Evolutionary conservation across 2,329 filamentous ascomycete genomes (phyloP), one percentile per base, ranked within the genome.

Genomic region (Ploettnerulaceae sp.): DNA sequence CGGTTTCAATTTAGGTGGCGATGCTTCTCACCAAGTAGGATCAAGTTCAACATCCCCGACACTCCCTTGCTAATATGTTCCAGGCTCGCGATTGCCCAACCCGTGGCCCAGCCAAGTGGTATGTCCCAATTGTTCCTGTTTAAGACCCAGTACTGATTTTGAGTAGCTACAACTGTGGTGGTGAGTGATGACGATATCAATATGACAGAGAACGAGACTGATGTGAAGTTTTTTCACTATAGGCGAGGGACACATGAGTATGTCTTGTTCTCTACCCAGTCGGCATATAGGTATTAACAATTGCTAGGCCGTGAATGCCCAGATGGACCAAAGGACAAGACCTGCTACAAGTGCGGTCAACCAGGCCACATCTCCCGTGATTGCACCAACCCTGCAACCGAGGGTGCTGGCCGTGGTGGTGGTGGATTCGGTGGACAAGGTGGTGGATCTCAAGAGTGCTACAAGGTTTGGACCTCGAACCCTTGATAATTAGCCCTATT

Each of bases 351-450:
- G 63, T 89, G 85, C 74, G 87, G 87, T 65, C 80, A 86, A 69
- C 71, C 82, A 58, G 91, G 89, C 54, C 91, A 97, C 77, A 86
- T 96, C 68, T 93, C 87, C 61, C 89, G 91, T 61, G 90, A 96
- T 34, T 66, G 63, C 60, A 52, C 57, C 41, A 66, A 63, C 56
- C 55, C 59, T 45, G 49, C 61, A 45, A 45, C 50, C 42, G 62
- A 65, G 49, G 61, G 59, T 44, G 59, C 58, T 49, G 61, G 57
- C 31, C 52, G 58, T 55, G 53, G 53, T 47, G 52, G 54, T 26
- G 56, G 58, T 26, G 56, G 57, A 46, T 50, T 67, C 52, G 46
- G 67, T 48, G 67, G 70, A 54, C 41, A 44, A 44, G 68, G 71
- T 57, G 71, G 70, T 57, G 67, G 69, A 56, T 57, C 53, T 46